phyloP scores from a whole-genome alignment of 2,329 filamentous ascomycete species.

The Claviceps arundinis region DNA sequence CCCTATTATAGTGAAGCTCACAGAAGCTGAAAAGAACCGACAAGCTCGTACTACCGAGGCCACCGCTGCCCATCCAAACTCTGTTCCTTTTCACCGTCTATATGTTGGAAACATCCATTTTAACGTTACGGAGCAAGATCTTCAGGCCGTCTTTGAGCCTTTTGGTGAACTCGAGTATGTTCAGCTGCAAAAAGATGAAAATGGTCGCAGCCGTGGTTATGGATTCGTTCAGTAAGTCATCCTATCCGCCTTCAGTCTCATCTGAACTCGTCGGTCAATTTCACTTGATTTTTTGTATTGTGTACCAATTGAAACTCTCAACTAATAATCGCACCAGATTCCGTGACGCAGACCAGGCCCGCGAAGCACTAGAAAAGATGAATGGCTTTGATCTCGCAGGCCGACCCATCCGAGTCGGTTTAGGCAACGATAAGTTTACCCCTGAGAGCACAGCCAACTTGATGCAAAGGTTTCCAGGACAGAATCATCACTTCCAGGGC shows the following conservation, averaged over 20 bases:
- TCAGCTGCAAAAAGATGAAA: constrained; percentile 92
- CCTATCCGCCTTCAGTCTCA: not conserved
- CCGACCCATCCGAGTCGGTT: constrained; percentile 92
- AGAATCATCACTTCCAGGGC: constrained; percentile 68
- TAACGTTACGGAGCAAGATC: constrained; percentile 91
- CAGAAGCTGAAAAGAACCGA: constrained; percentile 98
- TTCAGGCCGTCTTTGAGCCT: constrained; percentile 92
- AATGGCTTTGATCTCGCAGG: constrained; percentile 97
- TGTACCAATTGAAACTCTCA: no score
- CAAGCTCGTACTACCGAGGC: constrained; percentile 75
- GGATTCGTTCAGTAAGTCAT: constrained; percentile 89
- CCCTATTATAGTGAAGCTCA: constrained; percentile 94
- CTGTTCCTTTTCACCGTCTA: constrained; percentile 89
- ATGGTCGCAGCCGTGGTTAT: constrained; percentile 81
- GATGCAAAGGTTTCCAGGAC: constrained; percentile 80
- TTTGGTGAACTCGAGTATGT: constrained; percentile 97
- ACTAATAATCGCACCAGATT: constrained; percentile 42
- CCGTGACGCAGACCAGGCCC: constrained; percentile 77
- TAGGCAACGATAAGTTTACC: constrained; percentile 99
- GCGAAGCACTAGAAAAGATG: constrained; percentile 96
- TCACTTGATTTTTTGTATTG: no score
- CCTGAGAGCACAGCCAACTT: constrained; percentile 90
- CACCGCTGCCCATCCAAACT: constrained; percentile 56
- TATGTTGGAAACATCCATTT: constrained; percentile 99
- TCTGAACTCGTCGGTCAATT: not conserved